These are phyloP conservation scores for Lachancea meyersii DNA, from an alignment of 805 yeast species.

Conservation along the genomic window DNA sequence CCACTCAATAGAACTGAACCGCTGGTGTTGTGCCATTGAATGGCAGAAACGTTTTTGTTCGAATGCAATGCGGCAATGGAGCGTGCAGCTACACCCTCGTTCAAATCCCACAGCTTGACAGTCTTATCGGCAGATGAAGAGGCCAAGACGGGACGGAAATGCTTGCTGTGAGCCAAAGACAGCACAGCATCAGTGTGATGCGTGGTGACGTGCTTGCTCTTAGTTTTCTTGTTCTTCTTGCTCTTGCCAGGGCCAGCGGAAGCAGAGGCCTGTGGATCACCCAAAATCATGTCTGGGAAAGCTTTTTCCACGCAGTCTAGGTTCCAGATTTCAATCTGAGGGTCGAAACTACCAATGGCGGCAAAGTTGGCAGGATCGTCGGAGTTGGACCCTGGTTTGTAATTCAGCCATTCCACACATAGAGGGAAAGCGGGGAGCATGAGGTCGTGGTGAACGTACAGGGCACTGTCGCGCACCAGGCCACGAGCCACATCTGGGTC, in stretches of 20 bases:
- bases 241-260: constrained; percentile 33
- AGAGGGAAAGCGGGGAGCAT: constrained; percentile 97
- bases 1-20: constrained; percentile 75
- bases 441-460: constrained; percentile 92
- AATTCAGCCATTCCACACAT: constrained; percentile 92
- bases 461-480: constrained; percentile 59
- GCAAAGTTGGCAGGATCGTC: constrained; percentile 78
- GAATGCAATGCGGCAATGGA: constrained; percentile 62
- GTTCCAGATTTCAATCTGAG: constrained; percentile 96
- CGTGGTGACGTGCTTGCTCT: constrained; percentile 49
- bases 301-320: constrained; percentile 88
- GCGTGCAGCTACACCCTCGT: constrained; percentile 66
- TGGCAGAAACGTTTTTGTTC: constrained; percentile 75
- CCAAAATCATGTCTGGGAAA: constrained; percentile 88
- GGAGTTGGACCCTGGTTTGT: constrained; percentile 49
- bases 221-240: constrained; percentile 46
- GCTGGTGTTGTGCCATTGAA: constrained; percentile 76
- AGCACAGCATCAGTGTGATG: constrained; percentile 94
- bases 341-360: constrained; percentile 95
- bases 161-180: constrained; percentile 74
- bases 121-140: constrained; percentile 95
- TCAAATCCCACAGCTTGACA: constrained; percentile 91
- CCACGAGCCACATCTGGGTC: constrained; percentile 77
- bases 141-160: constrained; percentile 78
- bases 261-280: constrained; percentile 55